These are phyloP conservation scores for Pseudogymnoascus sp. DNA, from an alignment of 2,329 filamentous ascomycete genomes.

Conservation along the genomic window DNA sequence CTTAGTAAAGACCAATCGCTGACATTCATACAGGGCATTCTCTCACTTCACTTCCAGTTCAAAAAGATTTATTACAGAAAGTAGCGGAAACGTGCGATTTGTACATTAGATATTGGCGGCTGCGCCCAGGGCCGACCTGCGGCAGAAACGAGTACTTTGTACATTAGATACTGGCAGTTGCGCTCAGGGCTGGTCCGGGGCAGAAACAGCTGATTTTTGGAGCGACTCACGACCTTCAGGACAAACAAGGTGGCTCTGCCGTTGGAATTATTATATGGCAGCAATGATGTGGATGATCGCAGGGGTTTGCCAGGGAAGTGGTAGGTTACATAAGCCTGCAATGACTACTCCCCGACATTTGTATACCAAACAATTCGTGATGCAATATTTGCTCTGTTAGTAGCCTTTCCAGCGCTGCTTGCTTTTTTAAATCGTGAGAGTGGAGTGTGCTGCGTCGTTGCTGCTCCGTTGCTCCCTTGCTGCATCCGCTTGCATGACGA, in stretches of 20 bases:
- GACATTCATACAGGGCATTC: constrained; percentile 60
- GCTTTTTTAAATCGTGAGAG: background rate
- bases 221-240: background rate
- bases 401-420: background rate
- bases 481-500: background rate
- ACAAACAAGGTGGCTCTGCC: background rate
- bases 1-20: background rate
- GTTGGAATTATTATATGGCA: background rate
- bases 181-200: background rate
- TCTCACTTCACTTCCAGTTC: constrained; percentile 97
- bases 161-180: background rate
- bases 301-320: background rate
- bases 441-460: background rate
- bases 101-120: background rate
- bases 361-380: background rate
- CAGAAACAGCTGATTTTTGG: background rate
- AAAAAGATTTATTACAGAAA: constrained; percentile 69
- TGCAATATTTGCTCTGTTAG: constrained; percentile 7
- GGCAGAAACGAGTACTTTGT: constrained; percentile 13
- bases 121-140: background rate
- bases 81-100: constrained; percentile 26
- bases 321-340: background rate
- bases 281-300: background rate
- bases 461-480: background rate
- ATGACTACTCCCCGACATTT: background rate